Evolutionary conservation across 345 rosid genomes (phyloP), one percentile per base, ranked within the genome.

Genomic region (Syzygium aqueum): DNA sequence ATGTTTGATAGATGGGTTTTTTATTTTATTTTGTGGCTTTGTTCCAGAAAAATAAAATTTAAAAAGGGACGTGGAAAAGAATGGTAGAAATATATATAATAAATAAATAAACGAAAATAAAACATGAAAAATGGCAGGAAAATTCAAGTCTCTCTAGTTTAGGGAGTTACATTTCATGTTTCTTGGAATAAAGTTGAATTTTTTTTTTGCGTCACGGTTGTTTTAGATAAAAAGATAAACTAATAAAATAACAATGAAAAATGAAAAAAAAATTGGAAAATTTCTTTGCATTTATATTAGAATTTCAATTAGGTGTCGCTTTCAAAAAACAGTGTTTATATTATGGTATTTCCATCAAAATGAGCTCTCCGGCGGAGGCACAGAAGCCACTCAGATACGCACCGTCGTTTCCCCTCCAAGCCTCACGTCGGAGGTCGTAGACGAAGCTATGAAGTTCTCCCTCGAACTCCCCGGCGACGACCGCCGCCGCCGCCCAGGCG

Each of bases 381-480:
- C 82, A 37, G 49, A 3, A 37, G 27, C 82, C 49, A 37, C 82
- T 73, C 82, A 19, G 7, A 17, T 2, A 37, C 14, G 2, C 65
- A n/a, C 37, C 73, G 73, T 61, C 73, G 73, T 16, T 61, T 61
- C 4, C 73, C 19, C 30, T 14, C 33, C 37, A 1, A 2, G 37
- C 37, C 82, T 3, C 49, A 11, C 49, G 82, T 37, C 27, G 49
- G 82, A 73, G 49, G 14, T 73, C 49, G 82, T 43, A 73, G 27
- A 22, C 82, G 49, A 73, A 19, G 1, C 84, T 50, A 94, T 94
- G 97, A 93, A 93, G 93, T 88, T 93, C 84, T 93, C 94, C 51
- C 90, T 94, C 77, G 89, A 87, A 80, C 90, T 93, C 52, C 93
- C 87, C 59, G 94, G 91, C 51, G 92, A 90, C 25, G 49, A 67